Base-by-base conservation (phyloP, 495 filamentous ascomycete genomes). In the Viridothelium virens region DNA sequence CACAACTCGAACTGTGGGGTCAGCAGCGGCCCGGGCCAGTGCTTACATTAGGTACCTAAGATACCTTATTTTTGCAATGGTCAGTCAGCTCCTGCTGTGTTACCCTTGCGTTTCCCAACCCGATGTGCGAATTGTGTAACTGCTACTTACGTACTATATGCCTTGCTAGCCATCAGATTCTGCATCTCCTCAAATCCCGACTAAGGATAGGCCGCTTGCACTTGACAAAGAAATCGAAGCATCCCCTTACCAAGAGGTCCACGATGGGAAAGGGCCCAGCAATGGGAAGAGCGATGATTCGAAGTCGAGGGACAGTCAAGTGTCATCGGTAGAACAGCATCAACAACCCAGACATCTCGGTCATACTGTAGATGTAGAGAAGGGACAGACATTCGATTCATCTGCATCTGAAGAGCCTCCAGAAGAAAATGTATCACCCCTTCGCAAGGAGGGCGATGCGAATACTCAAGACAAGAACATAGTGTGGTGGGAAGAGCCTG, bases 401-500 rank as follows among this genome's bases (percentile, higher is more conserved):
- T 41, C 62, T 18, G 38, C 11, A 14, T 38, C 34, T 41, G 11
- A 4, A 6, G 31, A 14, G 41, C 41, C 62, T 16, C 44, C 11
- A 18, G 41, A 34, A 33, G 62, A 12, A 34, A 38, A 5, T 53
- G 48, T 12, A 14, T 5, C 25, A 18, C 48, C 48, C n/a, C 12
- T 18, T 11, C 14, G 25, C 53, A 59, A 63, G 1, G 64, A 63
- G 31, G 37, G 3, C n/a, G 33, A 18, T 16, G 34, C 48, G 2
- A 66, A 69, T n/a, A 39, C 56, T 36, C 18, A 37, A 12, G 71
- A 76, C 69, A 71, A 75, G 10, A 71, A 75, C 62, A 70, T 76
- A 12, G 73, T 77, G 5, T 71, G 71, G n/a, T 76, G 70, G 72
- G 72, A 74, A 62, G 38, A 67, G 31, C 53, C 66, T 41, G 68